Conservation (phyloP, 2,329 filamentous ascomycete genomes). For the Decorospora gaudefroyi region DNA sequence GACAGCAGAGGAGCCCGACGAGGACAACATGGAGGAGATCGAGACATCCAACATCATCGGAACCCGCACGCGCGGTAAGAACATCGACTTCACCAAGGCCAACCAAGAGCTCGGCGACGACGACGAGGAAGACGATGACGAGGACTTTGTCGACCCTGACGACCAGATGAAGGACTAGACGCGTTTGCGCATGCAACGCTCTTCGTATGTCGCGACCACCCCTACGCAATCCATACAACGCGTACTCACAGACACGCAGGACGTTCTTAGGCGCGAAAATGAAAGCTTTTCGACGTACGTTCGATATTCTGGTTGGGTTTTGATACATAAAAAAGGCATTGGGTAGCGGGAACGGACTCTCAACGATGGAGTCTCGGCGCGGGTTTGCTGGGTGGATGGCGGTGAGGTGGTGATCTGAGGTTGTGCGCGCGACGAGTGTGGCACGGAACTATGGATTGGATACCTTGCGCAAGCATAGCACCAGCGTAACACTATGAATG, state of each 20-base stretch:
- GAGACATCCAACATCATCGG: slow-evolving; percentile 84
- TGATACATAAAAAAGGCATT: slow-evolving; percentile 31
- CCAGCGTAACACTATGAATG: slow-evolving; percentile 15
- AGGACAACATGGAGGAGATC: slow-evolving; percentile 87
- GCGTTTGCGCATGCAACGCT: slow-evolving; percentile 6
- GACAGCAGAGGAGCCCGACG: slow-evolving; percentile 67
- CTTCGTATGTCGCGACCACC: slow-evolving; percentile 24
- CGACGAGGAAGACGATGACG: slow-evolving; percentile 80
- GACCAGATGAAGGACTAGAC: slow-evolving; percentile 70
- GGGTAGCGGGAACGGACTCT: slow-evolving; percentile 28
- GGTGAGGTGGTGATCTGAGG: slow-evolving; percentile 14
- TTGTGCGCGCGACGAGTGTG: slow-evolving; percentile 21
- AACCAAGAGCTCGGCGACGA: slow-evolving; percentile 74
- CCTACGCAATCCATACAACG: no score
- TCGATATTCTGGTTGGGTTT: slow-evolving; percentile 21
- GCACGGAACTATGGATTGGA: slow-evolving; percentile 10
- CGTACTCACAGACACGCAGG: no score
- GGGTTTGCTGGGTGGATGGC: slow-evolving; percentile 20
- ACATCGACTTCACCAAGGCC: slow-evolving; percentile 92
- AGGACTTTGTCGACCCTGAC: slow-evolving; percentile 65
- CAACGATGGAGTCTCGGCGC: slow-evolving; percentile 36
- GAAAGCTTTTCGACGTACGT: slow-evolving; percentile 24
- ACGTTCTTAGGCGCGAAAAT: slow-evolving; percentile 27
- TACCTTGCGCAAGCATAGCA: slow-evolving; percentile 21
- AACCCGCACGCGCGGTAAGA: slow-evolving; percentile 84